Conservation (phyloP, 768 basidiomycete species). For the Suillus decipiens region DNA sequence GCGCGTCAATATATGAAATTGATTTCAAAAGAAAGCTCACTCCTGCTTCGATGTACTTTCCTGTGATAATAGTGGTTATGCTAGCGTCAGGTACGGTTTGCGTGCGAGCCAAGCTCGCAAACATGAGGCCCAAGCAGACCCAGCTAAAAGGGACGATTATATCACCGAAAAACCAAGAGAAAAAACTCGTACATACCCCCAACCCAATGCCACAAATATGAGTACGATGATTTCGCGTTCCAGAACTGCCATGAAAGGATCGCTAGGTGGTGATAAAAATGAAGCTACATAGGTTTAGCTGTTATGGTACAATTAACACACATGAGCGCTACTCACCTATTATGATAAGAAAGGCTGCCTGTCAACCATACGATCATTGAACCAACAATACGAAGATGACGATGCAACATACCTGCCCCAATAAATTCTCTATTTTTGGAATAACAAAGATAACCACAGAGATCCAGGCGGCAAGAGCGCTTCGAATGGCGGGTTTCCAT, state of each 20-base stretch:
- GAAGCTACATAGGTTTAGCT: constrained; percentile 42
- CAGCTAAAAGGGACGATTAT: constrained; percentile 44
- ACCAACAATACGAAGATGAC: background rate
- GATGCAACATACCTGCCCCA: constrained; percentile 54
- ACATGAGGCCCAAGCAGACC: constrained; percentile 63
- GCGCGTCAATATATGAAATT: background rate
- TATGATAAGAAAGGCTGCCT: constrained; percentile 68
- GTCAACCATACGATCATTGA: constrained; percentile 8
- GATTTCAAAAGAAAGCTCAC: constrained; percentile 25
- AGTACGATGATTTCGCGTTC: constrained; percentile 65
- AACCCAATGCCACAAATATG: constrained; percentile 47
- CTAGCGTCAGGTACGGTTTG: constrained; percentile 42
- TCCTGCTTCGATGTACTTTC: constrained; percentile 55
- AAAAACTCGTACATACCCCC: constrained; percentile 53
- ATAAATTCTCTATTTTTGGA: constrained; percentile 42
- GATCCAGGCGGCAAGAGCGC: constrained; percentile 63
- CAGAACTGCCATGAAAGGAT: constrained; percentile 66
- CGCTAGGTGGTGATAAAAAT: constrained; percentile 65
- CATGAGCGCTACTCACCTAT: constrained; percentile 43
- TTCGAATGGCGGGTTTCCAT: constrained; percentile 63
- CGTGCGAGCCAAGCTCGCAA: constrained; percentile 58
- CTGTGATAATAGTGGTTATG: constrained; percentile 43
- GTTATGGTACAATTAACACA: background rate
- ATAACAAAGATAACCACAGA: constrained; percentile 60
- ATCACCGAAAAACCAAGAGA: background rate